Evolutionary conservation across 2,329 filamentous ascomycete genomes (phyloP).

Genomic region (Byssothecium circinans): DNA sequence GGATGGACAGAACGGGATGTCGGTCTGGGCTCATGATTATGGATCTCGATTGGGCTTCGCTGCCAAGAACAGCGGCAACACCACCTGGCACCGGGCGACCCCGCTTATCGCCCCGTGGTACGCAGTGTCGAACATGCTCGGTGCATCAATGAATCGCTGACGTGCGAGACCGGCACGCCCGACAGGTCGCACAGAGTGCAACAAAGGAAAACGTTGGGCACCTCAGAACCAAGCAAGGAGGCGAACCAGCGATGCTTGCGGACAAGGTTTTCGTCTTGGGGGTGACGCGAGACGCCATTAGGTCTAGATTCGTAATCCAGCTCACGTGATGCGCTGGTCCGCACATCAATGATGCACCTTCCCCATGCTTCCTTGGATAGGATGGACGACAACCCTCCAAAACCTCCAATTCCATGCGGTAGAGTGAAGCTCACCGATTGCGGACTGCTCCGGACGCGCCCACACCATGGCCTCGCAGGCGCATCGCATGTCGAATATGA

Average conservation of each 20-base stretch:
- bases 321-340: conserved; percentile 5
- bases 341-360: not conserved
- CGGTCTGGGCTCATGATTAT: too few species aligned
- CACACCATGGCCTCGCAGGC: conserved; percentile 31
- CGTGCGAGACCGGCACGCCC: too few species aligned
- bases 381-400: conserved; percentile 19
- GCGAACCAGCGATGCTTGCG: conserved; percentile 18
- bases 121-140: too few species aligned
- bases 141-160: too few species aligned
- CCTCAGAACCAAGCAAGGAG: conserved; percentile 15
- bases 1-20: too few species aligned
- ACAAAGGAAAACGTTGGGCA: conserved; percentile 20
- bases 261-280: conserved; percentile 14
- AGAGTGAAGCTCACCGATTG: not conserved
- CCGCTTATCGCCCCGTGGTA: too few species aligned
- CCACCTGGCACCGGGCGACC: too few species aligned
- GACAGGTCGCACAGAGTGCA: conserved; percentile 5
- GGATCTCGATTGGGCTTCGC: too few species aligned
- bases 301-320: conserved; percentile 10
- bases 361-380: not conserved
- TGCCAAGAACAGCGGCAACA: too few species aligned
- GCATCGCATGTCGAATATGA: conserved; percentile 24
- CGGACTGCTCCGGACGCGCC: not conserved
- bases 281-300: conserved; percentile 10
- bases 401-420: conserved; percentile 24